A percentile compares a stretch with the other conserved stretches of the same genome.
Conservation (phyloP, 768 basidiomycete genomes). For the Russula olivacea region DNA sequence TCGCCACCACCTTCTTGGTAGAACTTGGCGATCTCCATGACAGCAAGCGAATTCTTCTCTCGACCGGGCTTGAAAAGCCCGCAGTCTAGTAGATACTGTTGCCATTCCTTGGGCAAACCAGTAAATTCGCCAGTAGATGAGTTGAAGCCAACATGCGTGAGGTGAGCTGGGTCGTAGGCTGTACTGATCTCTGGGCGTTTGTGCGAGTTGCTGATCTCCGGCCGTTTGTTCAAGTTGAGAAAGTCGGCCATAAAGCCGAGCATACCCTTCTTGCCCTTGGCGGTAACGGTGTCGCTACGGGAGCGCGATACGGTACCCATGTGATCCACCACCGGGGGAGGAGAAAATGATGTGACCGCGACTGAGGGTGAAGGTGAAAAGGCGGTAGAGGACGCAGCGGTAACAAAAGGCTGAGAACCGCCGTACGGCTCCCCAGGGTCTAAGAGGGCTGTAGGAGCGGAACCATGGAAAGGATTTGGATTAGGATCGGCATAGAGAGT, state of each 20-base stretch:
- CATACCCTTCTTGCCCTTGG: slow-evolving; percentile 57
- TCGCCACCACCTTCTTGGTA: slow-evolving; percentile 85
- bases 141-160: neutral
- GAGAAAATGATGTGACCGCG: slow-evolving; percentile 6
- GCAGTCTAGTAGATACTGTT: slow-evolving; percentile 72
- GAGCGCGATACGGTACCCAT: slow-evolving; percentile 32
- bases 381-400: too few species aligned
- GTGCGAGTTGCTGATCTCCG: slow-evolving; percentile 77
- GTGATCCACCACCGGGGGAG: slow-evolving; percentile 19
- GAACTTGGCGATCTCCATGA: slow-evolving; percentile 98
- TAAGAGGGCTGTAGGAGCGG: too few species aligned
- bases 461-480: too few species aligned
- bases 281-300: slow-evolving; percentile 38
- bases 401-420: too few species aligned
- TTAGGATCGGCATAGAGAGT: too few species aligned
- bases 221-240: slow-evolving; percentile 57
- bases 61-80: slow-evolving; percentile 93
- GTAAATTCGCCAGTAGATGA: slow-evolving; percentile 47
- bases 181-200: slow-evolving; percentile 91
- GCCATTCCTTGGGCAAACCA: slow-evolving; percentile 61
- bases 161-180: slow-evolving; percentile 47
- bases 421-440: slow-evolving; percentile 24
- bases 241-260: slow-evolving; percentile 62
- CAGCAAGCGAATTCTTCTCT: slow-evolving; percentile 95
- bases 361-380: too few species aligned